Conservation (phyloP, 2,329 filamentous ascomycete species). For the Epichloe aotearoae region DNA sequence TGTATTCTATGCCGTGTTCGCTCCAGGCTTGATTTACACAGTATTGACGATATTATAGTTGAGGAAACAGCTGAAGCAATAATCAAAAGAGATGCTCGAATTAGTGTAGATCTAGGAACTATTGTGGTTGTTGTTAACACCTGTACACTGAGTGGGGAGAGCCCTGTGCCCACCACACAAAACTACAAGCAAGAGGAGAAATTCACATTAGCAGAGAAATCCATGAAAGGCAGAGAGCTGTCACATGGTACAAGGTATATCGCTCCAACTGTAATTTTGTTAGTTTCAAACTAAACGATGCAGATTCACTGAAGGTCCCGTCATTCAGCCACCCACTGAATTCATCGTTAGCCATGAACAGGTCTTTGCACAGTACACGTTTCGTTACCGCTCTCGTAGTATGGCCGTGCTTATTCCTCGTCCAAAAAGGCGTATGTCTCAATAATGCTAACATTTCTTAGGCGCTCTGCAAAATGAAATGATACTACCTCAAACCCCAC, state of each 20-base stretch:
- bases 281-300: neutral
- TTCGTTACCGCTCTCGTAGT: conserved; percentile 13
- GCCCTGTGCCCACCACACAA: rapidly evolving
- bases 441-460: neutral
- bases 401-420: neutral
- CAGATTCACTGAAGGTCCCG: neutral
- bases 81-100: neutral
- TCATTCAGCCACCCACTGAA: rapidly evolving
- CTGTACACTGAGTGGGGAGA: neutral
- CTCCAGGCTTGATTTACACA: neutral
- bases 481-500: conserved; percentile 11
- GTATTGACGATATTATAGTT: neutral
- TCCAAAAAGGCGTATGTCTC: neutral
- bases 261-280: neutral
- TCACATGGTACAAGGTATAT: conserved; percentile 12
- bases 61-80: conserved; percentile 1
- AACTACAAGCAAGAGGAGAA: neutral
- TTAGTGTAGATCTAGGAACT: conserved; percentile 7
- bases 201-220: conserved; percentile 11
- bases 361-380: conserved; percentile 3
- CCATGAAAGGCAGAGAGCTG: conserved; percentile 15
- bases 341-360: rapidly evolving
- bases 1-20: neutral
- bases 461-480: conserved; percentile 11
- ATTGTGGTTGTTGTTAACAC: conserved; percentile 3